Base-by-base conservation (phyloP, 2,329 filamentous ascomycete species). In the Trichoderma harzianum region DNA sequence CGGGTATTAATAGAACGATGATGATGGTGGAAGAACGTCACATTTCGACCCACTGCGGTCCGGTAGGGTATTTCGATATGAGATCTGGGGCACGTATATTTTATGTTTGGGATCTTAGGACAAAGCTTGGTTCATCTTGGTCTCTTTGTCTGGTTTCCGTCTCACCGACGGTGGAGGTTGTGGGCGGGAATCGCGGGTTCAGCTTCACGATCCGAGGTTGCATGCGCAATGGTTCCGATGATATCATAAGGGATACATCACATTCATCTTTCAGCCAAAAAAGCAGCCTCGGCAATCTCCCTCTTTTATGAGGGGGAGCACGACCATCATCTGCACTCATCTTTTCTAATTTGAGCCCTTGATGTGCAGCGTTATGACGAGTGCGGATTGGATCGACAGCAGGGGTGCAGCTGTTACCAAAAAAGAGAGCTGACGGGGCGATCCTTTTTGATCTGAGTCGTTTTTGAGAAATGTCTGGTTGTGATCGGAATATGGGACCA, bases 391-490 rank as follows among this genome's bases (percentile, higher is more conserved):
- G 62, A 64, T 64, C 62, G 62, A 32, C 62, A 30, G 57, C 39
- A 51, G 30, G 62, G 39, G 61, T 36, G 24, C 32, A 34, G 32
- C 26, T 5, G 18, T 43, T 7, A 28, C 11, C 24, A 21, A 36
- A 47, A 28, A 7, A 21, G 36, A 51, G 16, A 43, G 36, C 60
- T 28, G 32, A 34, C 24, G 53, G 53, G 65, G 66, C 24, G 21
- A 53, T 51, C 6, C 21, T 62, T 62, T 61, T 61, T 39, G 7
- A 69, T 69, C 66, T 53, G 47, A 61, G 55, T 60, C 16, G 39
- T 26, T 60, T 58, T 28, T 4, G 11, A 21, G 26, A 55, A 47
- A 26, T 55, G 61, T 39, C 39, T 43, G 7, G 28, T 12, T 32
- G 11, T 34, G 66, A 51, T 61, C 39, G 36, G 26, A 51, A 36